These are phyloP conservation scores for Candida tallmaniae DNA, from an alignment of 805 yeast species.

Conservation along the genomic window DNA sequence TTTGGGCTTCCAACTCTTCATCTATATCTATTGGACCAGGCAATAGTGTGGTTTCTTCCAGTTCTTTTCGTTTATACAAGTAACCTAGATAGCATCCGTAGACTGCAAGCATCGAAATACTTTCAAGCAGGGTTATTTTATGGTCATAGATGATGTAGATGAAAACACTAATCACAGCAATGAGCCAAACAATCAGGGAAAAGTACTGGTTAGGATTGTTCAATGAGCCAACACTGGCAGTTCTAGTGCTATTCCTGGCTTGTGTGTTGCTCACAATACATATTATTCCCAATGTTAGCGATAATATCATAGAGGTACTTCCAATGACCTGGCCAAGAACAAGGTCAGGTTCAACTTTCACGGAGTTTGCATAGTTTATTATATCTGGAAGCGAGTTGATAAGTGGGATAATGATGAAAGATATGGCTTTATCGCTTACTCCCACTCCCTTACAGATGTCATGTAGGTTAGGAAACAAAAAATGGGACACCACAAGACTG, in stretches of 20 bases:
- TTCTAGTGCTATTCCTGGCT: too few species aligned
- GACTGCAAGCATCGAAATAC: background rate
- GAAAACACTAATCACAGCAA: conserved; percentile 1
- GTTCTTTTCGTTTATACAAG: background rate
- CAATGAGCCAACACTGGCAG: too few species aligned
- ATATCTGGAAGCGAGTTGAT: conserved; percentile 36
- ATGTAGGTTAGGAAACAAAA: conserved; percentile 26
- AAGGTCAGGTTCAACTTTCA: conserved; percentile 26
- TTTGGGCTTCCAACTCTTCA: conserved; percentile 9
- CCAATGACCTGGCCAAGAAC: conserved; percentile 38
- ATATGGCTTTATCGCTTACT: conserved; percentile 25
- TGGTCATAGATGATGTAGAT: background rate
- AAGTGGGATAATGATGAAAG: conserved; percentile 32
- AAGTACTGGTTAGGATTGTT: too few species aligned
- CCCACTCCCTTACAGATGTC: conserved; percentile 19
- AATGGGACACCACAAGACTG: conserved; percentile 32
- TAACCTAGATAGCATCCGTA: background rate
- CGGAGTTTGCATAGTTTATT: conserved; percentile 28
- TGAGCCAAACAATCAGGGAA: too few species aligned
- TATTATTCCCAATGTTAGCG: conserved; percentile 32
- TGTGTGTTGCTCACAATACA: conserved; percentile 8
- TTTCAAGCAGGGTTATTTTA: background rate
- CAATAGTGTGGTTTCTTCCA: background rate
- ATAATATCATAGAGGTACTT: conserved; percentile 27
- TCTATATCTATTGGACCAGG: conserved; percentile 9